Percentiles rank a stretch among this genome's conserved stretches.
These are phyloP conservation scores for Colletotrichum sp. DNA, from an alignment of 2,329 filamentous ascomycete species.

Conservation along the genomic window DNA sequence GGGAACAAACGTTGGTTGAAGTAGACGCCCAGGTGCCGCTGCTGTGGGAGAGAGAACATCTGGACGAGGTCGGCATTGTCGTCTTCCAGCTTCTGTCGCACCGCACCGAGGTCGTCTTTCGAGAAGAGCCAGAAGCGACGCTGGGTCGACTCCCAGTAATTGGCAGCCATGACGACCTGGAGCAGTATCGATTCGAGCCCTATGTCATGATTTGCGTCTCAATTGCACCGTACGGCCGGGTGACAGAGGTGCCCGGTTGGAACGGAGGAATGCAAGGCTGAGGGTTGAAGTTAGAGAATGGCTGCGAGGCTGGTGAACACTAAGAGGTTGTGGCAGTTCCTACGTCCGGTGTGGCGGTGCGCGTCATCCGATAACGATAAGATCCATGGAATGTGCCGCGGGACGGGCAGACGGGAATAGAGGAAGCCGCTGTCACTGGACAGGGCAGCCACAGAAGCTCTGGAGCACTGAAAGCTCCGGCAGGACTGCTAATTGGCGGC, in stretches of 20 bases:
- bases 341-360: neutral
- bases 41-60: constrained; percentile 82
- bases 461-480: constrained; percentile 10
- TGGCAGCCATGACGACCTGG: constrained; percentile 75
- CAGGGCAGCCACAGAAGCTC: neutral
- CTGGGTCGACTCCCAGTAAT: constrained; percentile 97
- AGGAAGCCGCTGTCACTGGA: neutral
- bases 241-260: neutral
- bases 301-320: neutral
- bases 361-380: constrained; percentile 10
- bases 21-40: constrained; percentile 85
- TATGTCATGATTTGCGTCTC: constrained; percentile 6
- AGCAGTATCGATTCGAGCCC: neutral
- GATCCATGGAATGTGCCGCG: constrained; percentile 2
- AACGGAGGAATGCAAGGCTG: neutral
- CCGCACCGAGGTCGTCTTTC: constrained; percentile 71
- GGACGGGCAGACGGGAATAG: neutral
- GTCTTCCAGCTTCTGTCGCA: constrained; percentile 78
- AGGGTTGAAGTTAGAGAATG: neutral
- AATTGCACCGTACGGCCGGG: neutral
- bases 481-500: constrained; percentile 16
- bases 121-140: constrained; percentile 85
- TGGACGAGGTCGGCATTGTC: constrained; percentile 76
- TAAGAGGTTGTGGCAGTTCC: neutral
- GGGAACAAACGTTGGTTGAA: constrained; percentile 76